A percentile compares a stretch with the other conserved stretches of the same genome.
Conservation (phyloP, 1,284 basidiomycete species). For the Microbotryomycetes sp. region DNA sequence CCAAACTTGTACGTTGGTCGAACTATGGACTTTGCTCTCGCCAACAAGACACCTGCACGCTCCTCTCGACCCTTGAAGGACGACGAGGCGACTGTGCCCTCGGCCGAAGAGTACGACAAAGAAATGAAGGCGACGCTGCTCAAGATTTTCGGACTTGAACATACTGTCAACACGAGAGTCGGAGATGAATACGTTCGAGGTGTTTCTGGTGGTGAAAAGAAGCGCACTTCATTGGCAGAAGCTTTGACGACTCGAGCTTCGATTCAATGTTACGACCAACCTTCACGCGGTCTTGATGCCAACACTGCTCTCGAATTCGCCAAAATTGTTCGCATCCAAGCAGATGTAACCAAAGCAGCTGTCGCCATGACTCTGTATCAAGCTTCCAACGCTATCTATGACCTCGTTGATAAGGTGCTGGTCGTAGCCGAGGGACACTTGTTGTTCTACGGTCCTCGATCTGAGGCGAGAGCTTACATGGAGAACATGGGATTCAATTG, state of each 20-base stretch:
- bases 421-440: conserved; percentile 73
- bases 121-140: conserved; percentile 51
- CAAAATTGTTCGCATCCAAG: conserved; percentile 37
- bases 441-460: conserved; percentile 69
- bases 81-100: conserved; percentile 43
- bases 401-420: conserved; percentile 50
- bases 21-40: conserved; percentile 42
- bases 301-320: conserved; percentile 39
- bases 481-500: conserved; percentile 27
- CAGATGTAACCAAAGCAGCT: conserved; percentile 25
- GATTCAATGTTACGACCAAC: conserved; percentile 7
- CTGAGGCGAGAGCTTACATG: conserved; percentile 69
- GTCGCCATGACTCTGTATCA: conserved; percentile 44
- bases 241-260: conserved; percentile 42
- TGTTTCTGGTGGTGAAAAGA: conserved; percentile 45
- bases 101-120: conserved; percentile 50
- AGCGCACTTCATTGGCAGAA: conserved; percentile 55
- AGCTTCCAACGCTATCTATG: conserved; percentile 45
- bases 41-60: background rate
- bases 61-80: background rate
- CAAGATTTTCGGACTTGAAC: conserved; percentile 55
- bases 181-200: conserved; percentile 46
- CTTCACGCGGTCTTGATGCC: conserved; percentile 38
- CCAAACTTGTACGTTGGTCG: conserved; percentile 64
- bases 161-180: conserved; percentile 54